Conservation (phyloP, 345 rosid species). For the Moricandia moricandioides region DNA sequence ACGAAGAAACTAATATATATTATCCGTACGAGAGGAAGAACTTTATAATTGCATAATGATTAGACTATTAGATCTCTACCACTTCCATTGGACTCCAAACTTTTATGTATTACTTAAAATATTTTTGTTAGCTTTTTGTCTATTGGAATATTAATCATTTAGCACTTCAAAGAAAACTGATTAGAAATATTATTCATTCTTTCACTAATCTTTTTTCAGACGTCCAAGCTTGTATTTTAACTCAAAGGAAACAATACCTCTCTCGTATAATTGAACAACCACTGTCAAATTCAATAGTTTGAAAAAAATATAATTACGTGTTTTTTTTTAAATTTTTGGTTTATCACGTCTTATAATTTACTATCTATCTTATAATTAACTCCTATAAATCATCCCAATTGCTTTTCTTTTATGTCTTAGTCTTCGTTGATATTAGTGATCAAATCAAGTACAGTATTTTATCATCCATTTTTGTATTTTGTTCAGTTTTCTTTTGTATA, state of each 20-base stretch:
- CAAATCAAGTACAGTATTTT: not conserved
- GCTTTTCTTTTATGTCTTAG: not conserved
- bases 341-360: not conserved
- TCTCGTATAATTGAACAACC: not conserved
- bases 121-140: not conserved
- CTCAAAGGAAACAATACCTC: not conserved
- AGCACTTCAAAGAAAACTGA: not conserved
- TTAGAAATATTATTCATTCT: not conserved
- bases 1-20: not conserved
- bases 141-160: not conserved
- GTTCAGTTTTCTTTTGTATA: not conserved
- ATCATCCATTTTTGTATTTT: not conserved
- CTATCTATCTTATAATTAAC: not conserved
- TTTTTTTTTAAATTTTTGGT: not conserved
- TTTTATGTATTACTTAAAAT: not conserved
- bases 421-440: not conserved
- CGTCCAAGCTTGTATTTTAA: not conserved
- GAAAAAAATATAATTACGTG: not conserved
- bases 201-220: not conserved
- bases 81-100: constrained; percentile 2
- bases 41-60: constrained; percentile 25
- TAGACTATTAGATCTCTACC: constrained; percentile 24
- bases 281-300: not conserved
- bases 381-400: not conserved
- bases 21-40: constrained; percentile 16